A percentile compares a stretch with the other conserved stretches of the same genome.
Evolutionary conservation across 345 rosid species (phyloP).

Genomic region (Clausena lansium): DNA sequence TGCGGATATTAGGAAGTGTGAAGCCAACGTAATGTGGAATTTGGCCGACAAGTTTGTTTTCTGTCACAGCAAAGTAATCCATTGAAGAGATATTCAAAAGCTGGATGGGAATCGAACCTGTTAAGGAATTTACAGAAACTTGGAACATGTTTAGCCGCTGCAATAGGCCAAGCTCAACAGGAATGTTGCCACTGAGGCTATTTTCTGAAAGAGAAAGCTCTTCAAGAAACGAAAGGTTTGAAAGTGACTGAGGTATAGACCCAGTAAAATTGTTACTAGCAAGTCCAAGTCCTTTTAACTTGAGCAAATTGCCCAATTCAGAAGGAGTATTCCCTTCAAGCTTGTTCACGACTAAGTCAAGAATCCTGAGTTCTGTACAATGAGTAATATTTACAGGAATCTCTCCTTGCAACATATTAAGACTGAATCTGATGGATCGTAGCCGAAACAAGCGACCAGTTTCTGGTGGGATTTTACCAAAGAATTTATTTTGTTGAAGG

Average conservation of each 20-base stretch:
- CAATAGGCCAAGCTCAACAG: constrained; percentile 19
- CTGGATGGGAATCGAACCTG: constrained; percentile 27
- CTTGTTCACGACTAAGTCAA: constrained; percentile 19
- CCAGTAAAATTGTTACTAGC: constrained; percentile 25
- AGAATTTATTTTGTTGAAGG: neutral
- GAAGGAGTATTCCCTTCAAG: constrained; percentile 26
- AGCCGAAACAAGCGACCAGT: neutral
- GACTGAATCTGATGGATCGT: neutral
- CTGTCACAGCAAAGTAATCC: neutral
- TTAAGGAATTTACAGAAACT: constrained; percentile 15
- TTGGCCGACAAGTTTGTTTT: constrained; percentile 18
- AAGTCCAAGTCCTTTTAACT: constrained; percentile 19
- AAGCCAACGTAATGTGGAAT: constrained; percentile 19
- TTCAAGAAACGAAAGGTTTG: constrained; percentile 19
- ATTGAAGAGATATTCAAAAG: constrained; percentile 23
- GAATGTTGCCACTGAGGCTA: constrained; percentile 23
- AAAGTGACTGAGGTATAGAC: constrained; percentile 19
- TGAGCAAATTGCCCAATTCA: constrained; percentile 22
- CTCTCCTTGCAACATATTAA: constrained; percentile 18
- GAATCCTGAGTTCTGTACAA: constrained; percentile 22
- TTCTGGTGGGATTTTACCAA: neutral
- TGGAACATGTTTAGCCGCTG: constrained; percentile 18
- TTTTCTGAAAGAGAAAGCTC: constrained; percentile 18
- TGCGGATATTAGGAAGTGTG: constrained; percentile 20
- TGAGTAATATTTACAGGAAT: constrained; percentile 22